Evolutionary conservation across 495 filamentous ascomycete species (phyloP).

Genomic region (Hypomontagnella monticulosa): DNA sequence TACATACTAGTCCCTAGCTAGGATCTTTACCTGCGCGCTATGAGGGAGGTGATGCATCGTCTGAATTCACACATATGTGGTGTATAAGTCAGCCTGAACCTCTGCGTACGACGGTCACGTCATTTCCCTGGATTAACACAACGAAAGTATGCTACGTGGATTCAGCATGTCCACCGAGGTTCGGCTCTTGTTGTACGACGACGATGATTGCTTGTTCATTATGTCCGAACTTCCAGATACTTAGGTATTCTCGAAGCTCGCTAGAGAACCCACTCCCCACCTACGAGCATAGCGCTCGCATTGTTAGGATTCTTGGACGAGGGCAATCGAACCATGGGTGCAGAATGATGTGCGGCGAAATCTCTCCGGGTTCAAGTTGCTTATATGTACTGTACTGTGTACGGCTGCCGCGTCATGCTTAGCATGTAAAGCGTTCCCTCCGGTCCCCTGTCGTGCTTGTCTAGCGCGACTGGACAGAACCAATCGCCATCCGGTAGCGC

Average conservation of each 20-base stretch:
- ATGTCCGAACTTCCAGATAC: not conserved
- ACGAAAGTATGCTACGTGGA: not conserved
- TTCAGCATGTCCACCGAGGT: conserved; percentile 17
- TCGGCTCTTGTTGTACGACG: conserved; percentile 9
- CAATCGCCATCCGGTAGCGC: conserved; percentile 43
- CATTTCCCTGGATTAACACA: conserved; percentile 19
- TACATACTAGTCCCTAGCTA: not conserved
- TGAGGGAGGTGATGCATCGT: not conserved
- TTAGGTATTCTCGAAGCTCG: conserved; percentile 30
- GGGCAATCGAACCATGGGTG: conserved; percentile 37
- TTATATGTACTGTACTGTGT: conserved; percentile 29
- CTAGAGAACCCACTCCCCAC: conserved; percentile 19
- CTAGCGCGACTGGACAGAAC: conserved; percentile 49
- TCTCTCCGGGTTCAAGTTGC: conserved; percentile 24
- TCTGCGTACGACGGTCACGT: conserved; percentile 28
- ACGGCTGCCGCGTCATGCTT: conserved; percentile 40
- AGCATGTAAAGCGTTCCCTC: conserved; percentile 28
- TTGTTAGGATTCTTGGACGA: conserved; percentile 18
- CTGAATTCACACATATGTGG: conserved; percentile 1
- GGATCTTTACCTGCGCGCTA: too few species aligned
- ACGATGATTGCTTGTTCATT: conserved; percentile 15
- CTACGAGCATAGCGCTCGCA: conserved; percentile 10
- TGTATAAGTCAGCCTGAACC: conserved; percentile 2
- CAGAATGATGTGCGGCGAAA: conserved; percentile 39
- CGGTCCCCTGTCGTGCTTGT: conserved; percentile 46